Conservation (phyloP, 192 early-diverging fungal genomes). For the Mortierella claussenii region DNA sequence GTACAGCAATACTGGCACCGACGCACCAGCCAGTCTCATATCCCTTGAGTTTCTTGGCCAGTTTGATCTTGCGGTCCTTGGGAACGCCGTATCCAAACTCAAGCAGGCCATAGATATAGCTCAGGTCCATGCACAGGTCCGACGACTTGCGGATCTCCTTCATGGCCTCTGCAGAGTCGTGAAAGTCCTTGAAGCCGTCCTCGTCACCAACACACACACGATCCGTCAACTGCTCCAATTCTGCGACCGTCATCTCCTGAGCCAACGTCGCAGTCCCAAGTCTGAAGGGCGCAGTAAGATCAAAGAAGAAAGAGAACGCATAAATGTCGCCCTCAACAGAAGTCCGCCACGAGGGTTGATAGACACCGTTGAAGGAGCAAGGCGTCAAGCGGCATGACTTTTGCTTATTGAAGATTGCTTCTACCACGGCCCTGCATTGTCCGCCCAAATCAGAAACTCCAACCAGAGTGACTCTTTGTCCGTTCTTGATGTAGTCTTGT, state of each 20-base stretch:
- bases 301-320: constrained; percentile 97
- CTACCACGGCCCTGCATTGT: constrained; percentile 62
- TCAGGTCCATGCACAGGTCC: constrained; percentile 93
- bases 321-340: constrained; percentile 85
- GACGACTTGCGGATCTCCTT: constrained; percentile 63
- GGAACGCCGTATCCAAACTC: constrained; percentile 86
- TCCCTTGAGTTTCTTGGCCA: constrained; percentile 93
- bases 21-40: constrained; percentile 98
- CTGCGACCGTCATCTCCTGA: constrained; percentile 76
- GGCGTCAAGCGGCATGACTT: constrained; percentile 65
- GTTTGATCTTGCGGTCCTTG: constrained; percentile 73
- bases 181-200: constrained; percentile 57
- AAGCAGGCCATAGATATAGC: constrained; percentile 88
- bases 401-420: constrained; percentile 81
- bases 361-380: constrained; percentile 93
- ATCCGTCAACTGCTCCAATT: constrained; percentile 75
- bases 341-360: constrained; percentile 81
- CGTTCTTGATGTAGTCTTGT: constrained; percentile 16
- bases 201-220: constrained; percentile 70
- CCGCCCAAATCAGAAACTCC: constrained; percentile 69
- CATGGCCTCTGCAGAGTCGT: constrained; percentile 57
- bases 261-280: constrained; percentile 64
- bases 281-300: constrained; percentile 73
- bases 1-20: constrained; percentile 88
- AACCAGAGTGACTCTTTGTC: constrained; percentile 54